These are phyloP conservation scores for Calonectria ilicicola DNA, from an alignment of 2,329 filamentous ascomycete genomes.

Conservation along the genomic window DNA sequence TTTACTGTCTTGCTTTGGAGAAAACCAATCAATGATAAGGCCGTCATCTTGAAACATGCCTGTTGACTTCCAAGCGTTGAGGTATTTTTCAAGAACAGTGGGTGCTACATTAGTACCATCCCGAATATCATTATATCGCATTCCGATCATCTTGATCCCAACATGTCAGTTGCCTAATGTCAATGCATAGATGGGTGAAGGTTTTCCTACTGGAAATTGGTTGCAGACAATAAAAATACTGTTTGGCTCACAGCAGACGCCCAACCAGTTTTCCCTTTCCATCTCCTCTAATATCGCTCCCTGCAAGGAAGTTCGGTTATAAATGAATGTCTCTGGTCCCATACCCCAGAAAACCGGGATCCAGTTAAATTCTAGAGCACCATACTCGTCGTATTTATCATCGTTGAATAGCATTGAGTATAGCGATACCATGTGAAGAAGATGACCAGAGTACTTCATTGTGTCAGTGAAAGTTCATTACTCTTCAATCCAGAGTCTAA, in stretches of 20 bases:
- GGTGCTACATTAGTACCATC: neutral
- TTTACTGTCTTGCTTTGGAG: neutral
- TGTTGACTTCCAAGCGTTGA: neutral
- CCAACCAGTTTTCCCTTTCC: neutral
- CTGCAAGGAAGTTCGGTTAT: neutral
- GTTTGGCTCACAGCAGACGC: neutral
- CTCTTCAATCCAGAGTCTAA: neutral
- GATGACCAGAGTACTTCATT: neutral
- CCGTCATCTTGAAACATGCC: neutral
- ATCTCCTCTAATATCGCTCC: neutral
- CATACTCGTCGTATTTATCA: neutral
- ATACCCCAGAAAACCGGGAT: neutral
- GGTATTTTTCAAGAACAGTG: neutral
- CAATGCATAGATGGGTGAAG: neutral
- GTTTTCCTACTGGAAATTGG: neutral
- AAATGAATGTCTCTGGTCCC: neutral
- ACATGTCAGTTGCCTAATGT: neutral
- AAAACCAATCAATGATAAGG: neutral
- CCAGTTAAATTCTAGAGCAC: neutral
- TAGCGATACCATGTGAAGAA: neutral
- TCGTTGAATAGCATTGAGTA: neutral
- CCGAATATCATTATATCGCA: neutral
- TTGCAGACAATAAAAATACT: neutral
- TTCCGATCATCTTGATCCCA: neutral
- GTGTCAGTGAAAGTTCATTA: neutral